Conservation (phyloP, 257 asterid species). For the Solanum sitiens region DNA sequence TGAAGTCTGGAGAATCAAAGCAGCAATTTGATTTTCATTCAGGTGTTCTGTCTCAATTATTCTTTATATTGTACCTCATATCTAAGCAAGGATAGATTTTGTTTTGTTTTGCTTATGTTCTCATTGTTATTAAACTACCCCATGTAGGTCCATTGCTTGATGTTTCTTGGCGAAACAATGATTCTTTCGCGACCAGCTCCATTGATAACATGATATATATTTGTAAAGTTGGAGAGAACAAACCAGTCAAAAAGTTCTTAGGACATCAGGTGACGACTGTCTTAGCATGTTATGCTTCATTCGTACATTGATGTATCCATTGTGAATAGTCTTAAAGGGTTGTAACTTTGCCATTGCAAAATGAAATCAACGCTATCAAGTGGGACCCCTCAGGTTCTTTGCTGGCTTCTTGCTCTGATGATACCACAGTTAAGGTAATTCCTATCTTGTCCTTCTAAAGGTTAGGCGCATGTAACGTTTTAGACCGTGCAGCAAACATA, state of each 20-base stretch:
- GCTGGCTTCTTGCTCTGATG: conserved; percentile 98
- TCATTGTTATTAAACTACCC: no score
- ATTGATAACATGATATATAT: conserved; percentile 80
- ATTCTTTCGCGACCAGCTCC: conserved; percentile 83
- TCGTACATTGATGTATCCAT: background rate
- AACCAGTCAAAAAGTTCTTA: conserved; percentile 58
- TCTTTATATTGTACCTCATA: background rate
- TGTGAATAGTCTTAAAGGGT: background rate
- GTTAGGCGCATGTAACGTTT: background rate
- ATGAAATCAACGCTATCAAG: conserved; percentile 91
- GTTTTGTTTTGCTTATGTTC: background rate
- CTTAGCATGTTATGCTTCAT: background rate
- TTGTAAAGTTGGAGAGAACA: conserved; percentile 82
- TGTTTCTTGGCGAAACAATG: conserved; percentile 91
- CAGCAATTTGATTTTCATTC: conserved; percentile 75
- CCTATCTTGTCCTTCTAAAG: background rate
- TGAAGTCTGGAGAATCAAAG: conserved; percentile 72
- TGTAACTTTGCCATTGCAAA: conserved; percentile 18
- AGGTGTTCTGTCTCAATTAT: conserved; percentile 31
- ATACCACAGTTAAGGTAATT: conserved; percentile 62
- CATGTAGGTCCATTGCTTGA: conserved; percentile 76
- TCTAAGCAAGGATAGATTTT: background rate
- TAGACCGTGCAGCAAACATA: background rate
- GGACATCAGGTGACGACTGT: conserved; percentile 69
- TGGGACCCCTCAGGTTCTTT: conserved; percentile 88